Evolutionary conservation across 495 filamentous ascomycete genomes (phyloP).

Genomic region (Chaetomium cochliodes): DNA sequence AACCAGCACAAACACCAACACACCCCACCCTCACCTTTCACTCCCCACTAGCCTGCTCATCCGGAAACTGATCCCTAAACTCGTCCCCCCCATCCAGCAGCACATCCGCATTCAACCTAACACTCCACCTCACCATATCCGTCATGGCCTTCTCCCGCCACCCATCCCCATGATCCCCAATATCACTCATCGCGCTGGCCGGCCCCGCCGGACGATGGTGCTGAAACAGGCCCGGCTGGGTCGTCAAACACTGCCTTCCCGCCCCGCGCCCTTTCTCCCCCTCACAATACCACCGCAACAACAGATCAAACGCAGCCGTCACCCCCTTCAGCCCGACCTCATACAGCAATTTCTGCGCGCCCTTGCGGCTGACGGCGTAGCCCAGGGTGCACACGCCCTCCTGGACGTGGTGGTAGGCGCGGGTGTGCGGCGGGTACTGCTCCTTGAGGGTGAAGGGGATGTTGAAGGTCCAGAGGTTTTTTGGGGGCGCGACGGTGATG

Average conservation of each 20-base stretch:
- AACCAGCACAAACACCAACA: no score
- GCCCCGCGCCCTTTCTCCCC: constrained; percentile 24
- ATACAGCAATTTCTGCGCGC: constrained; percentile 32
- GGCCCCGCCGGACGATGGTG: constrained; percentile 33
- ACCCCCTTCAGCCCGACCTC: constrained; percentile 33
- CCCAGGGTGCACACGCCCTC: constrained; percentile 38
- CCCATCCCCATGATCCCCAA: constrained; percentile 32
- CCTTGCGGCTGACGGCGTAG: constrained; percentile 37
- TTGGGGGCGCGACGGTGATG: constrained; percentile 33
- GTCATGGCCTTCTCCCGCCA: constrained; percentile 26
- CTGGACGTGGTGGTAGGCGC: constrained; percentile 39
- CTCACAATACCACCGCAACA: constrained; percentile 36
- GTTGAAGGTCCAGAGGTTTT: constrained; percentile 34
- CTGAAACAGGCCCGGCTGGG: constrained; percentile 34
- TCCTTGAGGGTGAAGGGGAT: constrained; percentile 27
- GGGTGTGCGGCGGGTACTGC: constrained; percentile 36
- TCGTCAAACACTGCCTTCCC: constrained; percentile 33
- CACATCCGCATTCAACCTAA: constrained; percentile 35
- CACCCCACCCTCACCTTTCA: no score
- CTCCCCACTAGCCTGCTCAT: constrained; percentile 1
- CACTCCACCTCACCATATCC: constrained; percentile 34
- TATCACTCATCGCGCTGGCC: constrained; percentile 33
- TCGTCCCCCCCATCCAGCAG: constrained; percentile 30
- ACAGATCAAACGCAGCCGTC: constrained; percentile 30
- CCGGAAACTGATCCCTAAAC: constrained; percentile 34